Percentiles rank a stretch among this genome's conserved stretches.
Conservation (phyloP, 148 eudicot species). For the Suaeda aralocaspica region DNA sequence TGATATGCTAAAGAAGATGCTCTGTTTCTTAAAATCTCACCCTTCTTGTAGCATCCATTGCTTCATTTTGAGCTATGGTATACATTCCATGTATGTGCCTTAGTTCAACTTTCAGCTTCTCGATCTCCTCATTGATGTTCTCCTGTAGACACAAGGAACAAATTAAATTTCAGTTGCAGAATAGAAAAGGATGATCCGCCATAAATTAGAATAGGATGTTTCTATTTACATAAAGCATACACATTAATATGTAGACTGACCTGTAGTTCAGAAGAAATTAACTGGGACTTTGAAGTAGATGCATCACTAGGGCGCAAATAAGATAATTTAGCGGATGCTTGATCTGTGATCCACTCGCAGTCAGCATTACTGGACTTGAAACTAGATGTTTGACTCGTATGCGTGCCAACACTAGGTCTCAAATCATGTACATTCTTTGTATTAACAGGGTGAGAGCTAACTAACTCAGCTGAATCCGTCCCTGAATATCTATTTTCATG, state of each 20-base stretch:
- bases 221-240: background rate
- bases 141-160: constrained; percentile 32
- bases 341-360: constrained; percentile 25
- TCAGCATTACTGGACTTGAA: constrained; percentile 33
- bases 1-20: background rate
- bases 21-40: constrained; percentile 29
- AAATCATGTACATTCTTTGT: constrained; percentile 27
- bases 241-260: constrained; percentile 28
- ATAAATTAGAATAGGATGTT: background rate
- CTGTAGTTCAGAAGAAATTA: constrained; percentile 40
- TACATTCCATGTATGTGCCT: constrained; percentile 73
- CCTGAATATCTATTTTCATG: constrained; percentile 34
- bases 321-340: constrained; percentile 14
- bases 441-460: constrained; percentile 25
- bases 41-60: constrained; percentile 69
- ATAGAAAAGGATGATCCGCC: background rate
- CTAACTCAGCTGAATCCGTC: constrained; percentile 30
- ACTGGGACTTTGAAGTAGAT: constrained; percentile 33
- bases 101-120: constrained; percentile 74
- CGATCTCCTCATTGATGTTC: constrained; percentile 50
- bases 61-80: constrained; percentile 73
- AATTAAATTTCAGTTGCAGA: background rate
- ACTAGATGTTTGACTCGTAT: constrained; percentile 25
- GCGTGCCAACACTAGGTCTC: constrained; percentile 27
- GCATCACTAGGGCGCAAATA: constrained; percentile 23